Evolutionary conservation across 1,139 yeast genomes (phyloP).

Genomic region (Suhomyces kunorum): DNA sequence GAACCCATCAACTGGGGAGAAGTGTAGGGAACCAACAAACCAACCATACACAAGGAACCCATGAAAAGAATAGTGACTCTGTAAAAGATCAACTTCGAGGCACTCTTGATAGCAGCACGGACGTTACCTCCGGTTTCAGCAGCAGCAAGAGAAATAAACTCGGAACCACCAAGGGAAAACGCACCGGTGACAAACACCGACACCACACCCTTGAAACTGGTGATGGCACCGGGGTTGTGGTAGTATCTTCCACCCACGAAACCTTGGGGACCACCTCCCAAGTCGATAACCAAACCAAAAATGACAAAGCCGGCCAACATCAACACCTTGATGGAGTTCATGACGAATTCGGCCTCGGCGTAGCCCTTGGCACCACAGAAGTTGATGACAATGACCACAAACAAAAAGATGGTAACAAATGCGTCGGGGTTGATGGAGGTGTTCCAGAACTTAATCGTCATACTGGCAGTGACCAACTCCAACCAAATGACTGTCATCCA

Average conservation of each 20-base stretch:
- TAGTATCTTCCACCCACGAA: slow-evolving; percentile 36
- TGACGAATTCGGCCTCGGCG: slow-evolving; percentile 35
- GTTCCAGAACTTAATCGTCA: slow-evolving; percentile 40
- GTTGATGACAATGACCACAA: slow-evolving; percentile 27
- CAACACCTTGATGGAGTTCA: slow-evolving; percentile 23
- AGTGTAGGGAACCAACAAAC: slow-evolving; percentile 25
- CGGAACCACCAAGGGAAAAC: slow-evolving; percentile 40
- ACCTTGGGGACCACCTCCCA: slow-evolving; percentile 28
- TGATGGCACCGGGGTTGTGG: slow-evolving; percentile 31
- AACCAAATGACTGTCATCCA: slow-evolving; percentile 39
- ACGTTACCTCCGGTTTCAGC: slow-evolving; percentile 26
- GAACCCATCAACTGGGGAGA: slow-evolving; percentile 24
- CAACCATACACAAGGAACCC: slow-evolving; percentile 27
- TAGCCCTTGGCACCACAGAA: slow-evolving; percentile 32
- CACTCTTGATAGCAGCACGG: slow-evolving; percentile 24
- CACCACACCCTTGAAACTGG: slow-evolving; percentile 43
- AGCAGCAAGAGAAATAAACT: slow-evolving; percentile 28
- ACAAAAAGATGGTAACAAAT: slow-evolving; percentile 31
- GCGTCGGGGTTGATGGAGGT: slow-evolving; percentile 29
- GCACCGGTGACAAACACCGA: slow-evolving; percentile 43
- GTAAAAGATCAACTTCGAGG: slow-evolving; percentile 26
- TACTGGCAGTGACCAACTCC: slow-evolving; percentile 39
- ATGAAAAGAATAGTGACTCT: slow-evolving; percentile 26
- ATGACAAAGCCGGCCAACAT: slow-evolving; percentile 31
- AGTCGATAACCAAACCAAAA: slow-evolving; percentile 32